Evolutionary conservation across 768 basidiomycete species (phyloP).

Genomic region (Amanita pallidorosea): DNA sequence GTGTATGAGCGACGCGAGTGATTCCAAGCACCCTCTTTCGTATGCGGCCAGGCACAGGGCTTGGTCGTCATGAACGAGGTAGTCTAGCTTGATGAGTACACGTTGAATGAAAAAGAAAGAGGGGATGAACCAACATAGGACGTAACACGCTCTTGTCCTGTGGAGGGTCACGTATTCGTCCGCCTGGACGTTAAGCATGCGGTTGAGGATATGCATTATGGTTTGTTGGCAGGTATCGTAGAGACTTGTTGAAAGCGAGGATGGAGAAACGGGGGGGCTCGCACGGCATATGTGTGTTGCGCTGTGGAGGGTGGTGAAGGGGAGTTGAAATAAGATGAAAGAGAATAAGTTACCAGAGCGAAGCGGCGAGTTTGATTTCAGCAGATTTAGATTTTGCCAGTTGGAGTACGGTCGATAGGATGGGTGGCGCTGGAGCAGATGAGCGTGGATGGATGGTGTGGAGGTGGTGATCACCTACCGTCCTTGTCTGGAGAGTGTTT

Average conservation of each 20-base stretch:
- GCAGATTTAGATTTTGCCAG: conserved; percentile 47
- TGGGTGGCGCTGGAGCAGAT: conserved; percentile 18
- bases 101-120: not conserved
- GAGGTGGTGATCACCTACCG: conserved; percentile 10
- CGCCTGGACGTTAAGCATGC: conserved; percentile 34
- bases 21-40: conserved; percentile 56
- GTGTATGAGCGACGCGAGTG: conserved; percentile 40
- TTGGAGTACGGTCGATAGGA: conserved; percentile 33
- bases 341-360: conserved; percentile 41
- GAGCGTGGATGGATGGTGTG: not conserved
- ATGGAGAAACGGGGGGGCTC: conserved; percentile 15
- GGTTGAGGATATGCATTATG: conserved; percentile 62
- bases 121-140: conserved; percentile 38
- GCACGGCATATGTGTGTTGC: conserved; percentile 55
- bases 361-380: conserved; percentile 61
- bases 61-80: conserved; percentile 63
- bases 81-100: conserved; percentile 23
- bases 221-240: conserved; percentile 35
- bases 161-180: conserved; percentile 24
- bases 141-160: conserved; percentile 63
- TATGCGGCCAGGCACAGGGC: conserved; percentile 56
- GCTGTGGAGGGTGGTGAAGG: conserved; percentile 19
- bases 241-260: conserved; percentile 7
- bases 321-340: not conserved
- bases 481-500: conserved; percentile 33